Evolutionary conservation across 164 flowering plant genomes (phyloP), one percentile per base, ranked within the genome.

Genomic region (Euptelea pleiosperma): DNA sequence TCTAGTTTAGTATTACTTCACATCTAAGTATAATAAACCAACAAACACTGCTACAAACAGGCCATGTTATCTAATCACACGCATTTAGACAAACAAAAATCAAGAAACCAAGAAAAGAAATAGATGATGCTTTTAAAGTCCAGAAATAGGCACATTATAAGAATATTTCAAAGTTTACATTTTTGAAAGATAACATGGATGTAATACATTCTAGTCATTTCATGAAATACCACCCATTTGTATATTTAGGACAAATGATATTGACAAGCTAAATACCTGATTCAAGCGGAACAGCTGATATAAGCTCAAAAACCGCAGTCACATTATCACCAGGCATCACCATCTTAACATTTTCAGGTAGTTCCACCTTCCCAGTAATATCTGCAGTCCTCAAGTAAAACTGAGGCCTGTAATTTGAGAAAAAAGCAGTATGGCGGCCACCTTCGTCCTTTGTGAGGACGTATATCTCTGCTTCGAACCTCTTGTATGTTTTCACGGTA

Each of bases 321-420:
- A 94, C 96, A 68, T 94, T 91, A 71, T 94, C 99, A 49, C 99
- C 99, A 56, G 98, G 99, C 93, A 94, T 82, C 59, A 94, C 99
- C 99, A 94, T 94, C 91, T 89, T 89, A n/a, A 91, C 88, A 71
- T 73, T 72, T 70, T 84, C 96, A 26, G 98, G 98, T 73, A 91
- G 76, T 62, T 89, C 87, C 22, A 94, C 94, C 73, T 80, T 94
- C 47, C 96, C 99, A 59, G 95, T 89, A 43, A 94, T 58, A 79
- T 91, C 96, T 16, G 99, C 98, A 43, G 98, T 94, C 58, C 99
- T 84, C 89, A 94, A 14, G 66, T 89, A 94, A 69, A 91, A 87
- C 69, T 94, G 99, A 65, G 99, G 98, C 67, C 73, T 85, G 69
- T 91, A 94, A 65, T 94, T 94, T 34, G 97, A 80, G 78, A 87